Evolutionary conservation across 768 basidiomycete species (phyloP).

Genomic region (Suillus paluster): DNA sequence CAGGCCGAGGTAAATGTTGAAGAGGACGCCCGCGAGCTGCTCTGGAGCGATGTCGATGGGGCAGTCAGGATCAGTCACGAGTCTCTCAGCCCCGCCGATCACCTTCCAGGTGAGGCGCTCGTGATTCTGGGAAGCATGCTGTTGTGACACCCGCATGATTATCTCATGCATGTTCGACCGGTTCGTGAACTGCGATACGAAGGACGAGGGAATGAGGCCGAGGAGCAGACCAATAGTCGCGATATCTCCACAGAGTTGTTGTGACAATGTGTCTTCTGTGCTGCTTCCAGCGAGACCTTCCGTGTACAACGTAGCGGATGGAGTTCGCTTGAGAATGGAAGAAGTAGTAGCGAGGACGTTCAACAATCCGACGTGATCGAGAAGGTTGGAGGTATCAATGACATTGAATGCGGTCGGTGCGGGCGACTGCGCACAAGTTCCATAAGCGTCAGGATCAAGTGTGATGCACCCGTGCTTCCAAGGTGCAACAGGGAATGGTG

Average conservation of each 20-base stretch:
- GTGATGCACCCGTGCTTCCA: slow-evolving; percentile 29
- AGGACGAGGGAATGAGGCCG: slow-evolving; percentile 29
- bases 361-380: slow-evolving; percentile 34
- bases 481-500: slow-evolving; percentile 22
- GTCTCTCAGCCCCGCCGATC: too few relatives aligned
- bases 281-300: slow-evolving; percentile 24
- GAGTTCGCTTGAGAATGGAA: slow-evolving; percentile 28
- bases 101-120: too few relatives aligned
- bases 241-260: slow-evolving; percentile 34
- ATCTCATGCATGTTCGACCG: slow-evolving; percentile 32
- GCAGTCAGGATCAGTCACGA: background rate
- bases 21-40: slow-evolving; percentile 30
- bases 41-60: slow-evolving; percentile 17
- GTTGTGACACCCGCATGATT: slow-evolving; percentile 6
- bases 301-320: slow-evolving; percentile 33
- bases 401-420: too few relatives aligned
- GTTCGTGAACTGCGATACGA: slow-evolving; percentile 32
- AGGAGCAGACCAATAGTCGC: too few relatives aligned
- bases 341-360: slow-evolving; percentile 27
- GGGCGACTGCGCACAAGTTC: too few relatives aligned
- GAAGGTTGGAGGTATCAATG: too few relatives aligned
- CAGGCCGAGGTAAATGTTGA: slow-evolving; percentile 33
- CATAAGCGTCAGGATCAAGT: too few relatives aligned
- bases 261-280: slow-evolving; percentile 19
- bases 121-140: slow-evolving; percentile 17